phyloP scores from a whole-genome alignment of 2,329 filamentous ascomycete species.

The Anthostomella pinea region DNA sequence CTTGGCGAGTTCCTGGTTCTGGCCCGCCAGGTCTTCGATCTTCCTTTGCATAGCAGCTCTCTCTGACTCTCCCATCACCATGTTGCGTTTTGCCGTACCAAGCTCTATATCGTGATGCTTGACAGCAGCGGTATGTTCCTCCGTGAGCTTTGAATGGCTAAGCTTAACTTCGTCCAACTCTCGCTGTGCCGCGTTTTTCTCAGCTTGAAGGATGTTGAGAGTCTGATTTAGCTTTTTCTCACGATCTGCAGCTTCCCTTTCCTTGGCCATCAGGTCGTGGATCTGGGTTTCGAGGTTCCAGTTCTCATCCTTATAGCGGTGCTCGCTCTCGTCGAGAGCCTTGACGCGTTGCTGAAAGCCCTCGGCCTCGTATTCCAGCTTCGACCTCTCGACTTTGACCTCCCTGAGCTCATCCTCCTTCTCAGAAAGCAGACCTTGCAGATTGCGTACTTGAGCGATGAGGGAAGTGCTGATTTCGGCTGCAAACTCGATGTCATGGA shows the following conservation, averaged over 20 bases:
- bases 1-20: constrained; percentile 88
- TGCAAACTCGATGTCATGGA: constrained; percentile 97
- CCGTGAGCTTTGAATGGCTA: constrained; percentile 70
- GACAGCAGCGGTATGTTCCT: constrained; percentile 72
- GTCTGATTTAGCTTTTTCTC: constrained; percentile 78
- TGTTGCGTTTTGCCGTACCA: constrained; percentile 75
- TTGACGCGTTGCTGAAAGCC: constrained; percentile 76
- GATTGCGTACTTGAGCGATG: constrained; percentile 86
- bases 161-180: constrained; percentile 90
- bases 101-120: constrained; percentile 90
- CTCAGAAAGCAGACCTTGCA: constrained; percentile 81
- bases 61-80: constrained; percentile 75
- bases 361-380: constrained; percentile 79
- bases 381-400: constrained; percentile 70
- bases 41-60: constrained; percentile 75
- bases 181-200: constrained; percentile 75
- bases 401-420: constrained; percentile 83
- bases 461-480: constrained; percentile 95
- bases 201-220: constrained; percentile 65
- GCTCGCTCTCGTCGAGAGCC: constrained; percentile 86
- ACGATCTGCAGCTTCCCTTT: constrained; percentile 74
- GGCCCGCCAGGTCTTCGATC: constrained; percentile 80
- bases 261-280: constrained; percentile 73
- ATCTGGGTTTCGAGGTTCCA: constrained; percentile 94
- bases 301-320: constrained; percentile 96